Evolutionary conservation across 345 rosid species (phyloP).

Genomic region (Hibiscus mutabilis): DNA sequence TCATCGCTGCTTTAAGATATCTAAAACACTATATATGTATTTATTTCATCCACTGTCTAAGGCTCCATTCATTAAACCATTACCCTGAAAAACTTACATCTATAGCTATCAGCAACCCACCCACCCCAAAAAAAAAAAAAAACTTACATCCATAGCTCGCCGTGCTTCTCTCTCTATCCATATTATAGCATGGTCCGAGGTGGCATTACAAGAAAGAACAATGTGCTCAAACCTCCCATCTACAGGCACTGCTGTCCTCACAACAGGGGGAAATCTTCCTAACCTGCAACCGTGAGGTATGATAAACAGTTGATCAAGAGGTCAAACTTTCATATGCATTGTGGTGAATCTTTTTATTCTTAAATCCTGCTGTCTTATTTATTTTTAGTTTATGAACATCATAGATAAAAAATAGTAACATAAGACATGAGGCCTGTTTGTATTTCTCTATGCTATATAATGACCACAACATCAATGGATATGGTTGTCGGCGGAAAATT

Average conservation of each 20-base stretch:
- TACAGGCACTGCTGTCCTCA: constrained; percentile 95
- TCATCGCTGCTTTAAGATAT: not conserved
- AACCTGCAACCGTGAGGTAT: constrained; percentile 33
- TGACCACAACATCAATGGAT: not conserved
- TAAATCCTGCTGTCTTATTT: not conserved
- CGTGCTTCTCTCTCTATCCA: constrained; percentile 90
- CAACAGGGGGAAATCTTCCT: constrained; percentile 86
- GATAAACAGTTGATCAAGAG: constrained; percentile 9
- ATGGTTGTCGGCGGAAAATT: too few relatives aligned
- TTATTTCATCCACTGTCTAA: not conserved
- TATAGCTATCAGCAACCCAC: not conserved
- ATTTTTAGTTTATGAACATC: not conserved
- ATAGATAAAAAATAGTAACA: not conserved
- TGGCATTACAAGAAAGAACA: constrained; percentile 91
- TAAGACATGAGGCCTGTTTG: not conserved
- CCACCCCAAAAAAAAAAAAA: not conserved
- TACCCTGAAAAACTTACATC: not conserved
- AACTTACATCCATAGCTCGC: constrained; percentile 67
- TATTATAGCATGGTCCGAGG: constrained; percentile 86
- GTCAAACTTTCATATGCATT: not conserved
- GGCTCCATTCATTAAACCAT: not conserved
- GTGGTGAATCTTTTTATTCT: not conserved
- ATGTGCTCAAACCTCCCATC: constrained; percentile 96
- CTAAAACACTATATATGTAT: not conserved
- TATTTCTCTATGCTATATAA: not conserved